Evolutionary conservation across 305 asterid genomes (phyloP).

Genomic region (Solanum aculeatissimum): DNA sequence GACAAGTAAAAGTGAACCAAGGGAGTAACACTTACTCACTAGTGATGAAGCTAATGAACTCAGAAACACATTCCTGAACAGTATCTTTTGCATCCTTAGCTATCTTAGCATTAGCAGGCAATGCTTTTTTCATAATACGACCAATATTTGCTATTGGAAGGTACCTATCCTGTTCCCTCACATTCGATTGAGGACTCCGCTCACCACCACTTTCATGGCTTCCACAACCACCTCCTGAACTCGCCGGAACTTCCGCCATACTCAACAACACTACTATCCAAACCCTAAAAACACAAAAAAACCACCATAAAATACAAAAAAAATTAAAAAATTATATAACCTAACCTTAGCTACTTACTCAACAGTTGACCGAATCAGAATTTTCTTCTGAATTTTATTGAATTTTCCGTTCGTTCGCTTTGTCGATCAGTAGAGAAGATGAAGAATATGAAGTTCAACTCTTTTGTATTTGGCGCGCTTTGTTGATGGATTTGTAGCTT

Average conservation of each 20-base stretch:
- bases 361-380: neutral
- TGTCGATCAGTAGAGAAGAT: neutral
- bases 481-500: neutral
- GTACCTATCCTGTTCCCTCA: neutral
- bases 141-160: conserved; percentile 3
- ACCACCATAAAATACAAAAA: neutral
- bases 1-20: neutral
- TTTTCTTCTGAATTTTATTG: neutral
- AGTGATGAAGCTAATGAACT: conserved; percentile 11
- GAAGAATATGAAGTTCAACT: neutral
- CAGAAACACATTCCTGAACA: conserved; percentile 11
- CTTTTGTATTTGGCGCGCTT: neutral
- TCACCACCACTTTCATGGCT: neutral
- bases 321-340: neutral
- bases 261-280: neutral
- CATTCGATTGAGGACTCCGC: neutral
- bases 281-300: neutral
- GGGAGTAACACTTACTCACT: neutral
- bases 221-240: conserved; percentile 6
- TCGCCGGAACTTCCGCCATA: conserved; percentile 2
- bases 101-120: conserved; percentile 8
- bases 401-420: neutral
- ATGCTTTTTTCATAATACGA: conserved; percentile 6
- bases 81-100: conserved; percentile 2
- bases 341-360: neutral